phyloP scores from a whole-genome alignment of 257 asterid genomes.

The Capsicum pubescens region DNA sequence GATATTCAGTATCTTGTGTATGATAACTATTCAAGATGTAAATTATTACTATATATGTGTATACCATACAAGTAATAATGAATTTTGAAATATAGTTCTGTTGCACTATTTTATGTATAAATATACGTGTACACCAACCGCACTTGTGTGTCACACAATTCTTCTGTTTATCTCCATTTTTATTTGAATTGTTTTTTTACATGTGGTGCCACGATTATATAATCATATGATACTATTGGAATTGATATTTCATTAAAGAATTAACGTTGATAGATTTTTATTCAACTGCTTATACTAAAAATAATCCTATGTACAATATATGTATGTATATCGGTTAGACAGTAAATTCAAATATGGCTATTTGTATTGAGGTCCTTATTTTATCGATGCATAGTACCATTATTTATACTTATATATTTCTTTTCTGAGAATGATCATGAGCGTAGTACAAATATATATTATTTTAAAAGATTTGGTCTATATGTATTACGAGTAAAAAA shows the following conservation, averaged over 20 bases:
- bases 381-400: too few species aligned
- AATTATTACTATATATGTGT: conserved; percentile 32
- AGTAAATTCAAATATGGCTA: too few species aligned
- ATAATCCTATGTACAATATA: too few species aligned
- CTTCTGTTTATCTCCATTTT: not conserved
- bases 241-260: too few species aligned
- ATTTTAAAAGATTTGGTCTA: too few species aligned
- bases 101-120: conserved; percentile 2
- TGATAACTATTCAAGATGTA: not conserved
- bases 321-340: too few species aligned
- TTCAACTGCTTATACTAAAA: too few species aligned
- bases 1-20: not conserved
- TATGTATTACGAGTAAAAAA: too few species aligned
- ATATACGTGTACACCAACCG: conserved; percentile 5
- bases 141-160: conserved; percentile 3
- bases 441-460: not conserved
- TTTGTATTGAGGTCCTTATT: too few species aligned
- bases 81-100: not conserved
- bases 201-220: not conserved
- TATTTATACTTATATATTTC: not conserved
- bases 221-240: not conserved
- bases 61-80: conserved; percentile 35
- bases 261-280: too few species aligned
- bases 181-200: not conserved
- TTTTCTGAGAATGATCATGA: not conserved